A percentile compares a stretch with the other conserved stretches of the same genome.
These are phyloP conservation scores for Sporothrix brunneoviolacea DNA, from an alignment of 2,329 filamentous ascomycete genomes.

Conservation along the genomic window DNA sequence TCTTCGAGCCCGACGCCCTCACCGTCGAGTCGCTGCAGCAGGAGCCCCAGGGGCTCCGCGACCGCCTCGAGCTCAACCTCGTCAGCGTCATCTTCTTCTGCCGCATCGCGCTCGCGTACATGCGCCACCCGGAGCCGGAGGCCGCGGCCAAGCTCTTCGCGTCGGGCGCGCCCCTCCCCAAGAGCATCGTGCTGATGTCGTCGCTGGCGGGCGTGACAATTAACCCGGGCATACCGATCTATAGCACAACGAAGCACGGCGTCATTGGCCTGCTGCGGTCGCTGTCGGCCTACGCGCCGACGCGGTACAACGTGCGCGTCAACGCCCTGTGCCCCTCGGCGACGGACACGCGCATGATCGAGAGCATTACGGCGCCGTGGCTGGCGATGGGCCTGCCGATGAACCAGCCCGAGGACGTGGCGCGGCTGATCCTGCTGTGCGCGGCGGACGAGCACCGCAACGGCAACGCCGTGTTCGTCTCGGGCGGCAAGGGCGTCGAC, in stretches of 20 bases:
- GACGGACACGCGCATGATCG: slow-evolving; percentile 38
- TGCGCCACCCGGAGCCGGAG: slow-evolving; percentile 26
- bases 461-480: slow-evolving; percentile 23
- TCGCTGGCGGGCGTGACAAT: slow-evolving; percentile 43
- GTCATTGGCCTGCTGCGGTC: slow-evolving; percentile 43
- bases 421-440: slow-evolving; percentile 32
- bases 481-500: slow-evolving; percentile 23
- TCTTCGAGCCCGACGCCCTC: slow-evolving; percentile 36
- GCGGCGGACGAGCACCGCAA: slow-evolving; percentile 27
- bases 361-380: slow-evolving; percentile 32
- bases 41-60: slow-evolving; percentile 29
- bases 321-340: slow-evolving; percentile 44
- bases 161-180: background rate
- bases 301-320: slow-evolving; percentile 30
- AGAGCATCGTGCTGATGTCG: slow-evolving; percentile 24
- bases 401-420: slow-evolving; percentile 37
- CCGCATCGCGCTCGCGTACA: slow-evolving; percentile 42
- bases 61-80: slow-evolving; percentile 40
- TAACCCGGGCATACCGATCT: slow-evolving; percentile 38
- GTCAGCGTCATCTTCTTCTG: slow-evolving; percentile 40
- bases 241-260: slow-evolving; percentile 43
- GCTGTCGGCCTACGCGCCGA: slow-evolving; percentile 29
- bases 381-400: slow-evolving; percentile 31
- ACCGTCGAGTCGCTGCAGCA: slow-evolving; percentile 33
- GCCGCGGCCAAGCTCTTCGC: slow-evolving; percentile 3